phyloP scores from a whole-genome alignment of 2,329 filamentous ascomycete genomes.

The Epichloe uncinata region DNA sequence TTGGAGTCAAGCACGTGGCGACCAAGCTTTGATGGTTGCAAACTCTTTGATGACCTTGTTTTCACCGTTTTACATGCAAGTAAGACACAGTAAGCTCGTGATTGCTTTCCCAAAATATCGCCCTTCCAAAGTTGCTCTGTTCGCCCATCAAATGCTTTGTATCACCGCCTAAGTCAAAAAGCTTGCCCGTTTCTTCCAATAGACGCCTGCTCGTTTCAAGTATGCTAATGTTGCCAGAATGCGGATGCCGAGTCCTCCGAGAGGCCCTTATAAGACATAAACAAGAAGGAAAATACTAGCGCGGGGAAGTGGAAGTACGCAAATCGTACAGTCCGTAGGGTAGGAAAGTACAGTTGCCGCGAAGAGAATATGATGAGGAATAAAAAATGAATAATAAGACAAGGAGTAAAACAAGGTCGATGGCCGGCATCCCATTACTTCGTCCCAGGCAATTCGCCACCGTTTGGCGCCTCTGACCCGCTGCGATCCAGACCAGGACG shows the following conservation, averaged over 20 bases:
- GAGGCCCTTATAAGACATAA: not conserved
- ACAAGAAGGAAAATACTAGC: not conserved
- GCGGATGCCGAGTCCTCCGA: not conserved
- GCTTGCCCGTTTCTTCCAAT: not conserved
- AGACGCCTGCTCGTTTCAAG: not conserved
- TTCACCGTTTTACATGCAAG: not conserved
- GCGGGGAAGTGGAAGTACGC: not conserved
- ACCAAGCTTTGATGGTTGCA: too few species aligned
- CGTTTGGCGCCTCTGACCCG: slow-evolving; percentile 28
- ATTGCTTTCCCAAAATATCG: too few species aligned
- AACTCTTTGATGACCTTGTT: too few species aligned
- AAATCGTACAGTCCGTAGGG: not conserved
- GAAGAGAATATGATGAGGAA: not conserved
- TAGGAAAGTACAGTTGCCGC: not conserved
- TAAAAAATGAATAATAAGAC: not conserved
- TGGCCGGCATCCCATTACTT: not conserved
- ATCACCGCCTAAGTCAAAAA: not conserved
- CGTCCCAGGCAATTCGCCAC: slow-evolving; percentile 6
- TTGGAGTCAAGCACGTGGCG: too few species aligned
- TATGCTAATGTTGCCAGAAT: not conserved
- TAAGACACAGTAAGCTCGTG: not conserved
- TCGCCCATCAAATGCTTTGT: not conserved
- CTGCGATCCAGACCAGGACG: slow-evolving; percentile 43
- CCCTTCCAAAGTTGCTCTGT: not conserved
- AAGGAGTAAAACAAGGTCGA: not conserved